Evolutionary conservation across 345 rosid species (phyloP).

Genomic region (Hibiscus tridactylites): DNA sequence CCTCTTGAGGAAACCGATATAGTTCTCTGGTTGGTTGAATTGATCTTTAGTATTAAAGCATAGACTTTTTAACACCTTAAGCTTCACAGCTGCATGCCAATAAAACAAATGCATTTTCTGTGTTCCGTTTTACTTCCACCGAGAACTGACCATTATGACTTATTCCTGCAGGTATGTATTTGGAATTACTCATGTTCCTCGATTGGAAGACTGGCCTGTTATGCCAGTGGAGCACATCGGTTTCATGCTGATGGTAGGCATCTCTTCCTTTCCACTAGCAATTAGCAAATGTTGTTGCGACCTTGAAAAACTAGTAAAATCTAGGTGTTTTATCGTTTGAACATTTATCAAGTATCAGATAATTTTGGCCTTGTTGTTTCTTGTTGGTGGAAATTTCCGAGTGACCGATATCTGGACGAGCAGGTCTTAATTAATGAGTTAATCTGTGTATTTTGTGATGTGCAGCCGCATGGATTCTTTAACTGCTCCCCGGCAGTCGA

Average conservation of each 20-base stretch:
- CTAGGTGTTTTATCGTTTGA: too few species aligned
- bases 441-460: background rate
- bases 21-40: conserved; percentile 55
- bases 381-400: background rate
- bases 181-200: conserved; percentile 62
- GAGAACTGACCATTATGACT: background rate
- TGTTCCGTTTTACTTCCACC: background rate
- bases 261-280: background rate
- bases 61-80: background rate
- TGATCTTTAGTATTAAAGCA: background rate
- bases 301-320: too few species aligned
- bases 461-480: conserved; percentile 96
- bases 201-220: conserved; percentile 76
- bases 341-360: too few species aligned
- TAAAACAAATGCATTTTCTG: background rate
- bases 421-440: background rate
- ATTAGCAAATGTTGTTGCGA: too few species aligned
- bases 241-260: conserved; percentile 53
- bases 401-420: background rate
- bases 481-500: conserved; percentile 93
- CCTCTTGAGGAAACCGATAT: conserved; percentile 58
- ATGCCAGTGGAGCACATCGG: conserved; percentile 70
- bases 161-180: conserved; percentile 51
- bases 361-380: background rate
- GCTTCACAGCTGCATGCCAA: background rate